A percentile compares a stretch with the other conserved stretches of the same genome.
phyloP scores from a whole-genome alignment of 2,329 filamentous ascomycete species.

The Cytospora mali region DNA sequence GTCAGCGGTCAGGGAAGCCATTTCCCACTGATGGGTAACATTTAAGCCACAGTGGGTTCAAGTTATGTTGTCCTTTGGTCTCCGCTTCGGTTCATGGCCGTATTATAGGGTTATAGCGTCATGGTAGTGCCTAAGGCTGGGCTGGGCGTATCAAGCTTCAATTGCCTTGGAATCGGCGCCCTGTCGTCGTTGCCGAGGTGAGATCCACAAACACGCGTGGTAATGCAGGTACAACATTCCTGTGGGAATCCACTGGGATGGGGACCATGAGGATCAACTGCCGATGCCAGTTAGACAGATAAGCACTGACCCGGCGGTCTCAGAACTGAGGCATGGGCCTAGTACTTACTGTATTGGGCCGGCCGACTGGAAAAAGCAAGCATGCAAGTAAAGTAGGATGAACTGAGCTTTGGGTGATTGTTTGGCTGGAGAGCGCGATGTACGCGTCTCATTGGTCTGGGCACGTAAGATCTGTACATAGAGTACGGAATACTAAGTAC shows the following conservation, averaged over 20 bases:
- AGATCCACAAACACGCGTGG: constrained; percentile 14
- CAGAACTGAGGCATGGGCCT: background rate
- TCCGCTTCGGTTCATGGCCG: background rate
- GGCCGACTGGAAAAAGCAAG: background rate
- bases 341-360: background rate
- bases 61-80: background rate
- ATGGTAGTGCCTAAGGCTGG: background rate
- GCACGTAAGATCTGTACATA: background rate
- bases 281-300: constrained; percentile 8
- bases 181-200: background rate
- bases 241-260: constrained; percentile 7
- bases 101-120: constrained; percentile 3
- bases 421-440: background rate
- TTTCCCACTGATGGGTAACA: background rate
- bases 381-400: background rate
- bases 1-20: background rate
- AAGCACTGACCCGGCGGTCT: background rate
- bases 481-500: too few species aligned
- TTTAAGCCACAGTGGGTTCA: constrained; percentile 1
- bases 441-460: background rate
- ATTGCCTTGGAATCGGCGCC: constrained; percentile 8
- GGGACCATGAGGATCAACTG: constrained; percentile 12
- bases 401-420: background rate
- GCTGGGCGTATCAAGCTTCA: constrained; percentile 1
- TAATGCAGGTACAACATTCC: constrained; percentile 6